These are phyloP conservation scores for Gremmenia infestans DNA, from an alignment of 2,329 filamentous ascomycete species.

Conservation along the genomic window DNA sequence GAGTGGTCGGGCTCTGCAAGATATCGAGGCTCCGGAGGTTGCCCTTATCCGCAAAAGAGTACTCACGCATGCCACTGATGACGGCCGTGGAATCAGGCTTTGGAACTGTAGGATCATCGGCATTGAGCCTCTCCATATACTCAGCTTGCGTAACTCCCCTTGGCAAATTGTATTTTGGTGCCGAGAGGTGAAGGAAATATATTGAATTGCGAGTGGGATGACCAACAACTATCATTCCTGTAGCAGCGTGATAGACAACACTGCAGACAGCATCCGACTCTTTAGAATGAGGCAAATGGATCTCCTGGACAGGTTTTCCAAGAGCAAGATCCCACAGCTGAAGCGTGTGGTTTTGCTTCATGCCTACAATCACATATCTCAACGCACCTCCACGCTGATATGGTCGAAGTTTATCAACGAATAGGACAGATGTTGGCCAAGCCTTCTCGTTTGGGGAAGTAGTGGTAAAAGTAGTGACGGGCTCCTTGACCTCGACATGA, in stretches of 20 bases:
- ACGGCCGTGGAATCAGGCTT: slow-evolving; percentile 93
- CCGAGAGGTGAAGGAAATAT: slow-evolving; percentile 94
- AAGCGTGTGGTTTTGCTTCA: slow-evolving; percentile 98
- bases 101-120: slow-evolving; percentile 67
- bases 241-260: slow-evolving; percentile 86
- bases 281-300: slow-evolving; percentile 92
- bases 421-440: slow-evolving; percentile 91
- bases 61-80: slow-evolving; percentile 93
- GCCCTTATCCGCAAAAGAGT: slow-evolving; percentile 83
- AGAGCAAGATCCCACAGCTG: slow-evolving; percentile 98
- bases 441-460: slow-evolving; percentile 87
- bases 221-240: slow-evolving; percentile 89
- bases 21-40: slow-evolving; percentile 87
- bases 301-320: slow-evolving; percentile 91
- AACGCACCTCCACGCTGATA: slow-evolving; percentile 86
- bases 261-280: slow-evolving; percentile 98
- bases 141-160: slow-evolving; percentile 79
- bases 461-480: slow-evolving; percentile 80
- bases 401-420: slow-evolving; percentile 92
- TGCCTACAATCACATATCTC: slow-evolving; percentile 92
- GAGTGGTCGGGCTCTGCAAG: slow-evolving; percentile 63
- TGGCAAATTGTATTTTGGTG: slow-evolving; percentile 81
- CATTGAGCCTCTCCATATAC: slow-evolving; percentile 74
- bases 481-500: slow-evolving; percentile 72
- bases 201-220: slow-evolving; percentile 96